These are phyloP conservation scores for Cercis canadensis DNA, from an alignment of 306 rosid species.

Conservation along the genomic window DNA sequence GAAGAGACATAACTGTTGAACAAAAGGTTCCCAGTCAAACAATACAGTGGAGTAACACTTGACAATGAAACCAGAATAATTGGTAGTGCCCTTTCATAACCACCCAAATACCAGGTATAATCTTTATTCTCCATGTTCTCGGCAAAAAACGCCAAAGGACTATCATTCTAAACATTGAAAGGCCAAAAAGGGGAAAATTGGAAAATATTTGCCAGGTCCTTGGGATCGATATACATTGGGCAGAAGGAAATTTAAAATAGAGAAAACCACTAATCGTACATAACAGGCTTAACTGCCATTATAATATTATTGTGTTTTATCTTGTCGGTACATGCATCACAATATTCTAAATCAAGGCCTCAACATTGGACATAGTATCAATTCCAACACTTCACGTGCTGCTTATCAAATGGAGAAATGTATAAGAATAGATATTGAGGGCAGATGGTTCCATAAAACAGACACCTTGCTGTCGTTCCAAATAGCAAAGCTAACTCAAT, in stretches of 20 bases:
- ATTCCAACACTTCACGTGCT: constrained; percentile 1
- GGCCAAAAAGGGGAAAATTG: neutral
- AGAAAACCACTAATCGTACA: neutral
- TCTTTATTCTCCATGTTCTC: constrained; percentile 3
- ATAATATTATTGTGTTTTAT: neutral
- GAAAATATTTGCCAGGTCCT: constrained; percentile 24
- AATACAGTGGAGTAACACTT: neutral
- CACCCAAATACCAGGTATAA: neutral
- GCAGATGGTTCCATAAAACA: constrained; percentile 10
- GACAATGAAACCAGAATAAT: neutral
- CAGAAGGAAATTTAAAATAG: neutral
- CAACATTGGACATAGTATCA: constrained; percentile 11
- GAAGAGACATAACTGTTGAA: neutral
- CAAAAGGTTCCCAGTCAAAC: neutral
- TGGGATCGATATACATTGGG: constrained; percentile 4
- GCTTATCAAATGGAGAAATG: constrained; percentile 27
- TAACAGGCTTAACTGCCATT: constrained; percentile 6
- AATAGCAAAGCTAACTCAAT: constrained; percentile 12
- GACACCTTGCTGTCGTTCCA: neutral
- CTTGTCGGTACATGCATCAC: neutral
- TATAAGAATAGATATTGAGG: neutral
- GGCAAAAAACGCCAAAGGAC: neutral
- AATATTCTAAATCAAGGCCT: constrained; percentile 9
- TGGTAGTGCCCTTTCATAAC: no score
- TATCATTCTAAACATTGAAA: constrained; percentile 12